Conservation (phyloP, 2,329 filamentous ascomycete species). For the Sclerotiophoma versabilis region DNA sequence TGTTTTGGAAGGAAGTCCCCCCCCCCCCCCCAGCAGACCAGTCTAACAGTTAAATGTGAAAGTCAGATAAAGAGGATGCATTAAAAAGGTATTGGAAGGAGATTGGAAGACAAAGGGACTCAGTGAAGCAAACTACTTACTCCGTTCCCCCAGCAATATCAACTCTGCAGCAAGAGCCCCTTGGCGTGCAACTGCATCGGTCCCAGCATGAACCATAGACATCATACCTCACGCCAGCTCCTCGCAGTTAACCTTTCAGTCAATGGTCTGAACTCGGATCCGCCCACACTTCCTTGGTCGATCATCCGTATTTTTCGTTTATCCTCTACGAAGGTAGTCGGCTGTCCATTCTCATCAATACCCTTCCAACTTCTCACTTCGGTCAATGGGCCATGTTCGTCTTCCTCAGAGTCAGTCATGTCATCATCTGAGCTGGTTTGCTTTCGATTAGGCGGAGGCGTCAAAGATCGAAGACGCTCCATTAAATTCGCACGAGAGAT, state of each 20-base stretch:
- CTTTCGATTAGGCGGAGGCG: conserved; percentile 17
- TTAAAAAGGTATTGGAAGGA: no score
- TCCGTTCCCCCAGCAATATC: neutral
- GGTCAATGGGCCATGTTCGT: conserved; percentile 22
- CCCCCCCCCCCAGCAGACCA: no score
- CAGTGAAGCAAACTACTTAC: neutral
- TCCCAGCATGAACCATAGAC: no score
- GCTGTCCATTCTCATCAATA: conserved; percentile 39
- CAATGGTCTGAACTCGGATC: conserved; percentile 13
- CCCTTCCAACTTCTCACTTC: conserved; percentile 36
- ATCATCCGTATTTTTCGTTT: conserved; percentile 16
- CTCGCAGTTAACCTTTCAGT: conserved; percentile 9
- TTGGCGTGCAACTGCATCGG: no score
- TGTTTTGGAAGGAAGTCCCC: no score
- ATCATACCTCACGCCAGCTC: conserved; percentile 14
- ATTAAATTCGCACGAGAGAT: conserved; percentile 15
- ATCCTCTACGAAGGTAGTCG: conserved; percentile 38
- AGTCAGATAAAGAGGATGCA: no score
- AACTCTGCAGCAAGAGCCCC: neutral
- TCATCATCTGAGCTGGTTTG: conserved; percentile 28
- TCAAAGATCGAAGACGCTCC: conserved; percentile 14
- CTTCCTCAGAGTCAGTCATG: conserved; percentile 37
- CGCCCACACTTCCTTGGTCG: conserved; percentile 4
- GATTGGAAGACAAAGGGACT: no score
- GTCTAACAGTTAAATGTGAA: no score